These are phyloP conservation scores for Tetrahymena elliotti DNA, from an alignment of 73 alveolate genomes.

Conservation along the genomic window DNA sequence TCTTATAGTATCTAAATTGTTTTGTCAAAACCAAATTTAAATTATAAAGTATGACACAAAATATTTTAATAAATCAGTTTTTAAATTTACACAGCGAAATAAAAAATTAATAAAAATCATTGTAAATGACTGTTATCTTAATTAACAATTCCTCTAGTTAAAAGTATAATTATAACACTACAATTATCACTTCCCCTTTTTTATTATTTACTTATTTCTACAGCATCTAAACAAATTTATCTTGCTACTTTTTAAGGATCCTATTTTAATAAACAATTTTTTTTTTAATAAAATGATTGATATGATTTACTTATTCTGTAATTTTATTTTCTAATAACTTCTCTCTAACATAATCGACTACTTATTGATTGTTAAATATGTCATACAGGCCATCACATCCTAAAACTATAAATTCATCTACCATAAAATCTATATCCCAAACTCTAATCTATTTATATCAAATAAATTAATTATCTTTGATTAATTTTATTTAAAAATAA, in stretches of 20 bases:
- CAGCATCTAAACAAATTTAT: constrained; percentile 14
- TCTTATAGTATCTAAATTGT: background rate
- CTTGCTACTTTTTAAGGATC: constrained; percentile 63
- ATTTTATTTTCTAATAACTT: constrained; percentile 27
- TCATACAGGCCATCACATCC: constrained; percentile 97
- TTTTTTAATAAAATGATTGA: background rate
- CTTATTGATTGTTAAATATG: constrained; percentile 57
- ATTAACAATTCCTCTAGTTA: background rate
- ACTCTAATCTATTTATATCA: background rate
- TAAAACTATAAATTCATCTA: constrained; percentile 66
- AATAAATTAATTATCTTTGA: background rate
- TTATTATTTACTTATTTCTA: background rate
- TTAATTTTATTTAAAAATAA: background rate
- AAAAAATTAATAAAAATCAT: background rate
- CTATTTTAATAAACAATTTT: background rate
- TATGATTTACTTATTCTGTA: background rate
- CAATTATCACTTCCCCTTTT: background rate
- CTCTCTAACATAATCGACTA: constrained; percentile 54
- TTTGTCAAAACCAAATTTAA: background rate
- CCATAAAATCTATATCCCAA: constrained; percentile 49
- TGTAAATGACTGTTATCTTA: background rate
- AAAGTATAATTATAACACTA: background rate
- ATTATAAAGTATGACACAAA: background rate
- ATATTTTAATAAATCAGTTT: too few relatives aligned
- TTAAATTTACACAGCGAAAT: too few relatives aligned